phyloP scores from a whole-genome alignment of 805 yeast genomes.

The Candida insectorum region DNA sequence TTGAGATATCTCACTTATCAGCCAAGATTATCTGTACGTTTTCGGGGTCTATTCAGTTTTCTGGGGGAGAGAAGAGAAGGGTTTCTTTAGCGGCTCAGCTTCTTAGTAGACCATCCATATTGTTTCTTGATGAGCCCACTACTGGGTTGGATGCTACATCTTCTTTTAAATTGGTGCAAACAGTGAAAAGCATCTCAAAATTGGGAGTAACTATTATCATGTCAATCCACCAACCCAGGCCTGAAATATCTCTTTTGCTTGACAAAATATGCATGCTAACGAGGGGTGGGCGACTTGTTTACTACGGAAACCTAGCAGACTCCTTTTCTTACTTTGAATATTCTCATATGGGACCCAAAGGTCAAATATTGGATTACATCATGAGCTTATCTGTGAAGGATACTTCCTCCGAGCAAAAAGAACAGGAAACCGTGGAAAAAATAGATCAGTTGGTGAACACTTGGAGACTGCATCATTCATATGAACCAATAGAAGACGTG shows the following conservation, averaged over 20 bases:
- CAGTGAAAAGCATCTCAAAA: constrained; percentile 46
- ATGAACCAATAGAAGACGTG: constrained; percentile 1
- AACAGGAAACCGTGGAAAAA: constrained; percentile 19
- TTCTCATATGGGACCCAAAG: constrained; percentile 16
- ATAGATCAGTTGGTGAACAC: constrained; percentile 21
- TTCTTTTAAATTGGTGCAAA: constrained; percentile 59
- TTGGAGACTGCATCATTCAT: constrained; percentile 23
- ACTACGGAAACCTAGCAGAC: constrained; percentile 44
- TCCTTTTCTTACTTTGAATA: constrained; percentile 47
- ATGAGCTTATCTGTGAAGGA: constrained; percentile 38
- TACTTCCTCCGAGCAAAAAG: constrained; percentile 22
- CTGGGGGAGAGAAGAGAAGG: constrained; percentile 84
- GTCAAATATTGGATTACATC: constrained; percentile 33
- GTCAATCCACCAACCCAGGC: constrained; percentile 82
- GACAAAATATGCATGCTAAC: constrained; percentile 69
- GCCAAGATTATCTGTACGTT: constrained; percentile 52
- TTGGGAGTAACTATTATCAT: constrained; percentile 71
- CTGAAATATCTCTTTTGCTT: constrained; percentile 66
- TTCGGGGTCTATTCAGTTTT: constrained; percentile 44
- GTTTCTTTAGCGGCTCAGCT: constrained; percentile 76
- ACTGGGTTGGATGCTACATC: constrained; percentile 82
- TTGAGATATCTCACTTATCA: constrained; percentile 64
- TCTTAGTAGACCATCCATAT: constrained; percentile 68
- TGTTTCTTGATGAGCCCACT: constrained; percentile 85
- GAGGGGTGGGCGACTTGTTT: constrained; percentile 48